phyloP scores from a whole-genome alignment of 345 rosid genomes.

The Eutrema yunnanense region DNA sequence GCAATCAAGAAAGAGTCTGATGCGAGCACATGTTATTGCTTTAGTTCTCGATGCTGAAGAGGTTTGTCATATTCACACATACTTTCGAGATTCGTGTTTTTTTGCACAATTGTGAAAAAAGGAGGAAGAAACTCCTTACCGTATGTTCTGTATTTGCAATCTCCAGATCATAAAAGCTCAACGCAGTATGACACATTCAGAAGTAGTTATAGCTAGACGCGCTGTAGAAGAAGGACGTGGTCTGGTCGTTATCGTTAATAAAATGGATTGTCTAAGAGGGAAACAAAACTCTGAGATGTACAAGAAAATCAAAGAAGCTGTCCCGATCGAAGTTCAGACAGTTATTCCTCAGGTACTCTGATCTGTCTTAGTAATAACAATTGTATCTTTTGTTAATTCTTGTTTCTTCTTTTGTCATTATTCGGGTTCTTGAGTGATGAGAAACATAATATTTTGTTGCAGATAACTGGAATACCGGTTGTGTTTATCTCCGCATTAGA shows the following conservation, averaged over 20 bases:
- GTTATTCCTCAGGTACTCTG: conserved; percentile 79
- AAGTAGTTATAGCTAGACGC: conserved; percentile 89
- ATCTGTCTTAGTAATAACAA: background rate
- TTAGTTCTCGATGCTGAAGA: conserved; percentile 95
- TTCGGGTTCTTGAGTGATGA: background rate
- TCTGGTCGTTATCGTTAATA: conserved; percentile 78
- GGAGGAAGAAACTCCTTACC: background rate
- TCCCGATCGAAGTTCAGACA: conserved; percentile 88
- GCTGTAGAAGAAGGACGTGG: conserved; percentile 98
- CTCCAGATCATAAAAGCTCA: conserved; percentile 60
- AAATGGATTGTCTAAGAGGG: conserved; percentile 88
- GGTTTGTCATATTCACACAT: conserved; percentile 35
- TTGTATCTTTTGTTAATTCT: background rate
- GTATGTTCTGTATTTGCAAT: conserved; percentile 2
- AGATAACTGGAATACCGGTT: conserved; percentile 84
- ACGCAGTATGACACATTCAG: conserved; percentile 90
- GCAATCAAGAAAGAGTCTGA: conserved; percentile 91
- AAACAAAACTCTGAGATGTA: conserved; percentile 40
- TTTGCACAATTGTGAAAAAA: no score
- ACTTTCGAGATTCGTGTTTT: background rate
- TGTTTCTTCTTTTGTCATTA: background rate
- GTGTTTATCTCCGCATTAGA: conserved; percentile 86
- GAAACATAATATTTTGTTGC: conserved; percentile 18
- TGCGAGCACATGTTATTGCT: conserved; percentile 93
- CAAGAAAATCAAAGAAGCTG: conserved; percentile 79